Conservation (phyloP, 345 rosid genomes). For the Crucihimalaya himalaica region DNA sequence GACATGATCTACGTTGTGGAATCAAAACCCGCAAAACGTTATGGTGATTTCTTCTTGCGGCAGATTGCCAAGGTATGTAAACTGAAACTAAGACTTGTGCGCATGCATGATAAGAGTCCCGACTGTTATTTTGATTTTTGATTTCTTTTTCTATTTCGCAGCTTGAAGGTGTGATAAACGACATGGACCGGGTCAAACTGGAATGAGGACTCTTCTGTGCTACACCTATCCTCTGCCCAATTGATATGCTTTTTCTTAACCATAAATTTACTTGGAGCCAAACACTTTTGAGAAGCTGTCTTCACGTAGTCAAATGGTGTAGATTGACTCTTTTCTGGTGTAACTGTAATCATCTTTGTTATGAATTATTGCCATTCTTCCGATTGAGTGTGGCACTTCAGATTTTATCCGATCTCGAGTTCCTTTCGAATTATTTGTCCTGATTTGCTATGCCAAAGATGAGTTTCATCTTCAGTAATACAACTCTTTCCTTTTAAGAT, state of each 20-base stretch:
- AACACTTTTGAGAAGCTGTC: slow-evolving; percentile 10
- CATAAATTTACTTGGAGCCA: not conserved
- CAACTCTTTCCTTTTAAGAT: too few species aligned
- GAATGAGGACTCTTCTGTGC: slow-evolving; percentile 43
- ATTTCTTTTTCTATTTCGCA: slow-evolving; percentile 30
- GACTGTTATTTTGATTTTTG: not conserved
- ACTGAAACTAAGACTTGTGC: not conserved
- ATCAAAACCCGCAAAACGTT: slow-evolving; percentile 68
- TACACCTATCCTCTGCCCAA: not conserved
- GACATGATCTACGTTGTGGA: slow-evolving; percentile 85
- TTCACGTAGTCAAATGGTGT: not conserved
- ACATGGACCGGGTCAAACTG: slow-evolving; percentile 77
- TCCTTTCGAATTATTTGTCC: not conserved
- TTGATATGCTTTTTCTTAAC: not conserved
- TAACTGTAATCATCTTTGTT: not conserved
- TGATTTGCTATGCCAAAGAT: not conserved
- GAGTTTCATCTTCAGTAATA: too few species aligned
- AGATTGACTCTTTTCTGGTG: not conserved
- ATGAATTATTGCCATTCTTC: not conserved
- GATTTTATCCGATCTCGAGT: not conserved
- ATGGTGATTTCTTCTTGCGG: slow-evolving; percentile 90
- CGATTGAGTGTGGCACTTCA: not conserved
- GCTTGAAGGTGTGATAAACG: slow-evolving; percentile 90
- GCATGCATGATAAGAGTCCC: not conserved
- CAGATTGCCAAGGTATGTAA: slow-evolving; percentile 82